A percentile compares a stretch with the other conserved stretches of the same genome.
phyloP scores from a whole-genome alignment of 768 basidiomycete species.

The Polyporus arcularius region DNA sequence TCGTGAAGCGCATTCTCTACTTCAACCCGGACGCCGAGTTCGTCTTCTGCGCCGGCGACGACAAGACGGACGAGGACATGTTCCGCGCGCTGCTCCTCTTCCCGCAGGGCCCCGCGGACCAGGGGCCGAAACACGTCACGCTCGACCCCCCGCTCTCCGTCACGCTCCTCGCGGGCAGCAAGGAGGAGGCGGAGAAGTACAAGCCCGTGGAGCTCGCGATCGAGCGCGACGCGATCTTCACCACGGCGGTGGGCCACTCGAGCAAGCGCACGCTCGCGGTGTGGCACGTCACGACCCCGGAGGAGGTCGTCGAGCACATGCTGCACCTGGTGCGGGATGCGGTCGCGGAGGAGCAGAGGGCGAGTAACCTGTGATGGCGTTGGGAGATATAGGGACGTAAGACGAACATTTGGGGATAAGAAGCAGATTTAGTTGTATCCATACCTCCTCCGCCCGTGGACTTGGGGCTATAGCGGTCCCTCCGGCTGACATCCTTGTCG shows the following conservation, averaged over 20 bases:
- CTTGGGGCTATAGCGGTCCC: no score
- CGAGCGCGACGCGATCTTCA: constrained; percentile 74
- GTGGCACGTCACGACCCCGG: constrained; percentile 91
- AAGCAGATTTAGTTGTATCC: no score
- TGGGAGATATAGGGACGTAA: no score
- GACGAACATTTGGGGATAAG: no score
- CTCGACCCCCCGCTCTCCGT: constrained; percentile 60
- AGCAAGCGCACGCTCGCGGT: constrained; percentile 87
- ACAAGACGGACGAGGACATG: constrained; percentile 99
- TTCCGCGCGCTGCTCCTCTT: constrained; percentile 85
- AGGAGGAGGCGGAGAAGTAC: constrained; percentile 33
- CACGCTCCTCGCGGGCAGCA: constrained; percentile 35
- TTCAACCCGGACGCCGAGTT: constrained; percentile 93
- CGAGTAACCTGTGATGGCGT: constrained; percentile 12
- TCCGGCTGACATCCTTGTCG: no score
- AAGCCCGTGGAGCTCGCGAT: constrained; percentile 62
- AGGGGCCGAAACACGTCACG: constrained; percentile 21
- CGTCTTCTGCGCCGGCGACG: constrained; percentile 97
- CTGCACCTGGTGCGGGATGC: constrained; percentile 49
- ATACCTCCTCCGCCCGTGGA: no score
- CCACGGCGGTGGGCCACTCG: constrained; percentile 90
- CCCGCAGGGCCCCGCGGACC: constrained; percentile 29
- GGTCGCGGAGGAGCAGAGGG: not conserved
- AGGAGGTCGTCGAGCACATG: constrained; percentile 84
- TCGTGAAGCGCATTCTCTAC: constrained; percentile 93